phyloP scores from a whole-genome alignment of 106 monocot species.

The Hemerocallis citrina region DNA sequence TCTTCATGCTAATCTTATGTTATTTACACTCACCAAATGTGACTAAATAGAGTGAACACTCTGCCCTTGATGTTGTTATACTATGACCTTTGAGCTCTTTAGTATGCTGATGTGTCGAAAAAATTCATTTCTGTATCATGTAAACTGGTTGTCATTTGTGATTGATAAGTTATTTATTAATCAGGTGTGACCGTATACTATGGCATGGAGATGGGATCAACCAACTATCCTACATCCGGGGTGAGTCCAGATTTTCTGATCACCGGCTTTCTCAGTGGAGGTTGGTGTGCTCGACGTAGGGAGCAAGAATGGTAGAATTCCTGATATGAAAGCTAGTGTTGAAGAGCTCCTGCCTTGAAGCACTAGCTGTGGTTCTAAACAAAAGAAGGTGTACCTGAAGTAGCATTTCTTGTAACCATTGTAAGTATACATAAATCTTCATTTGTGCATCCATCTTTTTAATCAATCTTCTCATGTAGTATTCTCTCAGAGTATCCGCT shows the following conservation, averaged over 20 bases:
- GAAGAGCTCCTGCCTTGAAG: conserved; percentile 56
- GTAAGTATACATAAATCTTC: conserved; percentile 4
- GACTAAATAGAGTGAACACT: too few species aligned
- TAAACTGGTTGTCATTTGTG: too few species aligned
- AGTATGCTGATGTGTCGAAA: not conserved
- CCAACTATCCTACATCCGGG: conserved; percentile 58
- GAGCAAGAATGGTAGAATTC: conserved; percentile 18
- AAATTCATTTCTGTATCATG: too few species aligned
- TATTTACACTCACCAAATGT: too few species aligned
- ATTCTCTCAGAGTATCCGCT: too few species aligned
- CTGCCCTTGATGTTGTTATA: too few species aligned
- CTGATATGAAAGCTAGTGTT: conserved; percentile 45
- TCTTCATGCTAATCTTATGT: too few species aligned
- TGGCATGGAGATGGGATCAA: conserved; percentile 72
- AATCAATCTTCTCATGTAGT: too few species aligned
- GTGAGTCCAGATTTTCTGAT: conserved; percentile 78
- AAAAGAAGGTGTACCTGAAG: not conserved
- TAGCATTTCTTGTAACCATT: not conserved
- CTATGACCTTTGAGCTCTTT: not conserved
- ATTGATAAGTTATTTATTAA: not conserved
- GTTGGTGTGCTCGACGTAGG: conserved; percentile 29
- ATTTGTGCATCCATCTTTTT: too few species aligned
- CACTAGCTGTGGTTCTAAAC: conserved; percentile 9
- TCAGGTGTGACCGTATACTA: conserved; percentile 78
- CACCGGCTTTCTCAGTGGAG: conserved; percentile 60